A percentile compares a stretch with the other conserved stretches of the same genome.
Conservation (phyloP, 106 monocot genomes). For the Vanilla planifolia region DNA sequence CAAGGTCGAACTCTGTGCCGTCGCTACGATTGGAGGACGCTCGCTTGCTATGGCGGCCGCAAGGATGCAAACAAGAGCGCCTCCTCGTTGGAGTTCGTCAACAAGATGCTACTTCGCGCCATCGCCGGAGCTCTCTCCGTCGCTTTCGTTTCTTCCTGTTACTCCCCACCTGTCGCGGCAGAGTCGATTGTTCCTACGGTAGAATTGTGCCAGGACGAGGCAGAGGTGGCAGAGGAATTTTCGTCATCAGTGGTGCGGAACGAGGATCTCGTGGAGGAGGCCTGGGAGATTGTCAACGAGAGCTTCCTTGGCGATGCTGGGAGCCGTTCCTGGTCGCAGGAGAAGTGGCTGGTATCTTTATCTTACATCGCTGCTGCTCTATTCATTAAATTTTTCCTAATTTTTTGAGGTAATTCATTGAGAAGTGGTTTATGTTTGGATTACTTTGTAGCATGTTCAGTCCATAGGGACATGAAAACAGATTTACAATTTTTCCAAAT, state of each 20-base stretch:
- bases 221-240: slow-evolving; percentile 13
- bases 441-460: too few relatives aligned
- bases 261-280: slow-evolving; percentile 86
- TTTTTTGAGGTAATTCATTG: too few relatives aligned
- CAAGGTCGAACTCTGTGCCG: not conserved
- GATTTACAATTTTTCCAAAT: too few relatives aligned
- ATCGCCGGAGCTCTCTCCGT: slow-evolving; percentile 26
- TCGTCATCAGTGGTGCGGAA: slow-evolving; percentile 36
- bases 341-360: slow-evolving; percentile 63
- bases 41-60: not conserved
- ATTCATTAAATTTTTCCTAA: too few relatives aligned
- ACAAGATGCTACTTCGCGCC: slow-evolving; percentile 15
- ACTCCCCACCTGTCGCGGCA: slow-evolving; percentile 13
- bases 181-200: not conserved
- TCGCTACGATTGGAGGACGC: not conserved
- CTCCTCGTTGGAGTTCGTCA: slow-evolving; percentile 20
- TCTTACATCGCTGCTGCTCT: too few relatives aligned
- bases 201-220: slow-evolving; percentile 32
- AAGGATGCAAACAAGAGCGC: not conserved
- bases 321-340: slow-evolving; percentile 58
- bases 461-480: too few relatives aligned
- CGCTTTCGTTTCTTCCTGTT: slow-evolving; percentile 21
- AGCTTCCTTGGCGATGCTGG: slow-evolving; percentile 56
- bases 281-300: slow-evolving; percentile 92
- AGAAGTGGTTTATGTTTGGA: too few relatives aligned